Evolutionary conservation across 495 filamentous ascomycete species (phyloP), one percentile per base, ranked within the genome.

Genomic region (Penicillium malachiteum): DNA sequence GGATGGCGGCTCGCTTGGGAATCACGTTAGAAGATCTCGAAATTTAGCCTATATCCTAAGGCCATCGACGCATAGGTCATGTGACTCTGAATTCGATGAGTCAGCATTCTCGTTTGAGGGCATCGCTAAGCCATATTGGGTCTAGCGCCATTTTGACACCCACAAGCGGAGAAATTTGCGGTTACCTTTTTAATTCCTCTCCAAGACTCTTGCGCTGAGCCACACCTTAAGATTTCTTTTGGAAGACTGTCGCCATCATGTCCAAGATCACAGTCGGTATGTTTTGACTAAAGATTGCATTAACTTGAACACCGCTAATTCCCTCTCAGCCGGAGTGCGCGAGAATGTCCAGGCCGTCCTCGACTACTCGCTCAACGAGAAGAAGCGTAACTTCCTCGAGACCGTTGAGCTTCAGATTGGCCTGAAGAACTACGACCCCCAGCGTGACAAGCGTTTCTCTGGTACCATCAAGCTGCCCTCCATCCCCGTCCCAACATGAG

Each of bases 371-470:
- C 87, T 82, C 69, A 90, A 97, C 75, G 89, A 90, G 77, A 97
- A 98, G 89, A 98, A 98, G 88, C 82, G 94, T 58, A 97, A 97
- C 86, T 98, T 97, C 85, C 85, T 96, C 79, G 91, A 96, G 83
- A 96, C 91, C 70, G 75, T 81, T 64, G 78, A 82, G 71, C 90
- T 97, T 71, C 93, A 97, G 79, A 96, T 98, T 83, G 94, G 94
- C 71, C 87, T 98, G 73, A 98, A 98, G 89, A 98, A 98, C 89
- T 98, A 98, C 83, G 94, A 98, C 71, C 94, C 94, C 71, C 92
- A 97, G 85, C 91, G 93, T 88, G 94, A 98, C 82, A 98, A 98
- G 92, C 94, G 94, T 93, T 98, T 98, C 91, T 94, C 89, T 43
- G 94, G 94, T 78, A 97, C 95, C 73, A 89, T 98, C 81, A 88